These are phyloP conservation scores for Eucalyptus sp. DNA, from an alignment of 345 rosid genomes.

Conservation along the genomic window DNA sequence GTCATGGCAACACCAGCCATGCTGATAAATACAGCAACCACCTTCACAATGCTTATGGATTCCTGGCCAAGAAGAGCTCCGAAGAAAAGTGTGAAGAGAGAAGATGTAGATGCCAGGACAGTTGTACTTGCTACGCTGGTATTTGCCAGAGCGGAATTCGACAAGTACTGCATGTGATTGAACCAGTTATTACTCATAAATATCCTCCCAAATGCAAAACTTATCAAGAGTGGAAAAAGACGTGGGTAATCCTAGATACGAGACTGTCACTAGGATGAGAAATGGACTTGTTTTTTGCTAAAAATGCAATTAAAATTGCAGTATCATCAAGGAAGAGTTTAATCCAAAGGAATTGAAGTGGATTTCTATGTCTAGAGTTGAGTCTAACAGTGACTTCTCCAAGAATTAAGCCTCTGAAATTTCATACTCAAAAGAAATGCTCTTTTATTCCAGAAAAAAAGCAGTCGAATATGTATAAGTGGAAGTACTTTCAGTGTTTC, in stretches of 20 bases:
- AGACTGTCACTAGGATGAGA: neutral
- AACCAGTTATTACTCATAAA: neutral
- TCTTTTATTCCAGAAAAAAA: neutral
- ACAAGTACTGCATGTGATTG: conserved; percentile 27
- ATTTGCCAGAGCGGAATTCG: conserved; percentile 52
- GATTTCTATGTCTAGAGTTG: neutral
- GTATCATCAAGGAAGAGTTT: neutral
- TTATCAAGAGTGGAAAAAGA: neutral
- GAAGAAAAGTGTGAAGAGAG: conserved; percentile 53
- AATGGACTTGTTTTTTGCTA: neutral
- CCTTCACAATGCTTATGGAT: conserved; percentile 28
- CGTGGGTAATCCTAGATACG: neutral
- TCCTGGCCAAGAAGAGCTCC: conserved; percentile 60
- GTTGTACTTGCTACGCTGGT: conserved; percentile 69
- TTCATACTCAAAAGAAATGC: neutral
- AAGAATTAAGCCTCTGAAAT: neutral
- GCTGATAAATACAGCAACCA: conserved; percentile 50
- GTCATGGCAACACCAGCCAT: conserved; percentile 71
- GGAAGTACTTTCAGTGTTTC: neutral
- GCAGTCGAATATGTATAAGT: neutral
- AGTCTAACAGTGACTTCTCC: neutral
- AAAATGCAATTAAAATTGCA: neutral
- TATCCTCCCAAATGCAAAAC: neutral
- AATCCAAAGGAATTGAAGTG: neutral
- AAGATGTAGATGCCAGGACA: conserved; percentile 53